phyloP scores from a whole-genome alignment of 176 grass and related monocot species.

The Aegilops bicornis region DNA sequence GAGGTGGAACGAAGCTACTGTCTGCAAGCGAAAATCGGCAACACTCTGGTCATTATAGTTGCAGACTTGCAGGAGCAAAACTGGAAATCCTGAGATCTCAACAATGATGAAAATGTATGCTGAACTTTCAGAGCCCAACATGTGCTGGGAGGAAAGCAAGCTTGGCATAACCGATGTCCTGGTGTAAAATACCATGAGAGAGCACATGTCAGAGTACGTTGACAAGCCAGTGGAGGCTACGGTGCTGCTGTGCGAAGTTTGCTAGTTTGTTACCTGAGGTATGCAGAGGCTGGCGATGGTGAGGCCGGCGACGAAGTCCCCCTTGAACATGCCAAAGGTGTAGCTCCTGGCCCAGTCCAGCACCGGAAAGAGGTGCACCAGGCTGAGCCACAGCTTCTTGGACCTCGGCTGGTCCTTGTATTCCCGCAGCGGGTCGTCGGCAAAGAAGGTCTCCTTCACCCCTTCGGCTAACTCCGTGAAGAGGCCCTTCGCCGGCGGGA shows the following conservation, averaged over 20 bases:
- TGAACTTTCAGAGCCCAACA: conserved; percentile 77
- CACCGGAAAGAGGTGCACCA: conserved; percentile 71
- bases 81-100: background rate
- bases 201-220: background rate
- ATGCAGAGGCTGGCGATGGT: conserved; percentile 97
- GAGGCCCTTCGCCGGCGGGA: conserved; percentile 51
- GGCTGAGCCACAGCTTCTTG: conserved; percentile 57
- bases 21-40: conserved; percentile 44
- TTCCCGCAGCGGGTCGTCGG: conserved; percentile 66
- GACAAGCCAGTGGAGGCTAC: background rate
- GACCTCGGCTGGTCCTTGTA: conserved; percentile 68
- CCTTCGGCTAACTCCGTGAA: conserved; percentile 37
- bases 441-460: conserved; percentile 76
- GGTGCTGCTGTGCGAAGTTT: background rate
- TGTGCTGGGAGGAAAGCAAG: conserved; percentile 65
- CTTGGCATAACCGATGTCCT: conserved; percentile 95
- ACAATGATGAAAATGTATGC: background rate
- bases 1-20: conserved; percentile 80
- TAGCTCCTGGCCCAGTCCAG: conserved; percentile 75
- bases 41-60: background rate
- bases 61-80: background rate
- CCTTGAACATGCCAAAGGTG: conserved; percentile 63
- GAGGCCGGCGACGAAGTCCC: conserved; percentile 69
- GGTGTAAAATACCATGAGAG: conserved; percentile 1
- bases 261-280: conserved; percentile 59